Conservation (phyloP, 1,284 basidiomycete genomes). For the Trichosporon asahii region DNA sequence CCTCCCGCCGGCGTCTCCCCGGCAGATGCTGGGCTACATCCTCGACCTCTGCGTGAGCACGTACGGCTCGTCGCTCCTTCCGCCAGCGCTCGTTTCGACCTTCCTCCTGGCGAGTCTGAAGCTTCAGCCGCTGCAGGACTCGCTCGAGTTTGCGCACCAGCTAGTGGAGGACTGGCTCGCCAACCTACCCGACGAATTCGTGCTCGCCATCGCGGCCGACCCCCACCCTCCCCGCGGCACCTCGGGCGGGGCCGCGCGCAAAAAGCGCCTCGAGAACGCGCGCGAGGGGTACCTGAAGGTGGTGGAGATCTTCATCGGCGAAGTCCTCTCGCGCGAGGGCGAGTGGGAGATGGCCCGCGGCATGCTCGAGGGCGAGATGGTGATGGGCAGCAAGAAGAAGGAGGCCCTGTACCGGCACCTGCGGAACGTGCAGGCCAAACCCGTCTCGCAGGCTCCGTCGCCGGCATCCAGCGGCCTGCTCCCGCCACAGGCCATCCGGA, state of each 20-base stretch:
- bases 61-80: constrained; percentile 30
- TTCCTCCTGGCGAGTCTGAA: constrained; percentile 45
- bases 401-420: constrained; percentile 45
- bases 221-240: not conserved
- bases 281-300: constrained; percentile 48
- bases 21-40: constrained; percentile 30
- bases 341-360: constrained; percentile 50
- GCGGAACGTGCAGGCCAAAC: constrained; percentile 27
- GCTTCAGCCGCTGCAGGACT: constrained; percentile 30
- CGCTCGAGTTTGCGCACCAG: constrained; percentile 36
- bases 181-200: constrained; percentile 34
- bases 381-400: constrained; percentile 46
- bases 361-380: constrained; percentile 43
- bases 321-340: constrained; percentile 43
- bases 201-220: constrained; percentile 30
- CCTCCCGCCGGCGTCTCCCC: constrained; percentile 35
- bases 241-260: constrained; percentile 17
- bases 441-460: constrained; percentile 18
- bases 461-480: constrained; percentile 30
- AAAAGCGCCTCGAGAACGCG: constrained; percentile 34
- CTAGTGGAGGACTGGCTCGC: constrained; percentile 42
- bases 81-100: constrained; percentile 40
- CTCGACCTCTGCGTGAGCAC: constrained; percentile 23
- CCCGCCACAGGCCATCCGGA: constrained; percentile 25
- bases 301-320: constrained; percentile 47